Evolutionary conservation across 2,329 filamentous ascomycete genomes (phyloP).

Genomic region (Alternaria gaisen): DNA sequence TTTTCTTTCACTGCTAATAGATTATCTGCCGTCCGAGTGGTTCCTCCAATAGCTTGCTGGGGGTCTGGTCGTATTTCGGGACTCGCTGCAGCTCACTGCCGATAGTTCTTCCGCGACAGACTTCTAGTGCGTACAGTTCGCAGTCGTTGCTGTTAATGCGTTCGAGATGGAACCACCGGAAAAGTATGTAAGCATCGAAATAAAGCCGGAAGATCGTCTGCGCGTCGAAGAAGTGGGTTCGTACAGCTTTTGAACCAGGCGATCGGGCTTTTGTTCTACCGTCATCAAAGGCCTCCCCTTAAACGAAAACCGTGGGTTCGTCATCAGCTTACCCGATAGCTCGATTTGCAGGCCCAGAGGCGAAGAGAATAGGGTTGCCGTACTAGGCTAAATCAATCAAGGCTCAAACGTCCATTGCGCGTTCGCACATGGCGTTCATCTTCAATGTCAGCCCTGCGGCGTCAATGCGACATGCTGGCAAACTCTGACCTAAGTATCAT

Average conservation of each 20-base stretch:
- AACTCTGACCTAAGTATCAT: constrained; percentile 1
- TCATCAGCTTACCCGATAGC: neutral
- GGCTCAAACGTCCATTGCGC: neutral
- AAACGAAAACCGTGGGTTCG: neutral
- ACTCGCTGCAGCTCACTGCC: neutral
- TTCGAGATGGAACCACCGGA: neutral
- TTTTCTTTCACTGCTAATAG: neutral
- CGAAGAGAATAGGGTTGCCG: constrained; percentile 1
- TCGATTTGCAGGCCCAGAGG: neutral
- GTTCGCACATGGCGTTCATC: neutral
- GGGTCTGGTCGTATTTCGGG: neutral
- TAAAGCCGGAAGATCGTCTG: constrained; percentile 12
- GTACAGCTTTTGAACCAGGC: neutral
- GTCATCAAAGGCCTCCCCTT: neutral
- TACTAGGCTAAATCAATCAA: neutral
- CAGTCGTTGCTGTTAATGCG: neutral
- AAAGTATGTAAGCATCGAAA: constrained; percentile 16
- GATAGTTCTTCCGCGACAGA: neutral
- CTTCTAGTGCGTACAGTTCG: neutral
- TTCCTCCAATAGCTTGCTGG: neutral
- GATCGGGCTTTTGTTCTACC: neutral
- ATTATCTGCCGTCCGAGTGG: neutral
- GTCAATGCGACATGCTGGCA: neutral
- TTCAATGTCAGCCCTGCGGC: neutral
- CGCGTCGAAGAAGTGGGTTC: neutral